Evolutionary conservation across 1,284 basidiomycete species (phyloP).

Genomic region (Marasmius sp.): DNA sequence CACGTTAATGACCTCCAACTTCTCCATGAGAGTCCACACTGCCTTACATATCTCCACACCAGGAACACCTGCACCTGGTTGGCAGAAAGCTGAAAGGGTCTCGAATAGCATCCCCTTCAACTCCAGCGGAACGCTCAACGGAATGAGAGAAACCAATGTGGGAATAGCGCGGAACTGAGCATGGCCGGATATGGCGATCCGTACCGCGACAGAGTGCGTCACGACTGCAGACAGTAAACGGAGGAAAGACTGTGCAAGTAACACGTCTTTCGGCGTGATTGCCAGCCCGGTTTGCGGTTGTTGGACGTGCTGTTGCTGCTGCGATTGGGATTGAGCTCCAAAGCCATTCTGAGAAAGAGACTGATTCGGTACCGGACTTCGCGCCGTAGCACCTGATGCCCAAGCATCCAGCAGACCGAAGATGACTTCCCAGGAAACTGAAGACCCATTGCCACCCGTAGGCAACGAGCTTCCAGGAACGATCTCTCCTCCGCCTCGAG

Average conservation of each 20-base stretch:
- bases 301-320: conserved; percentile 32
- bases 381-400: conserved; percentile 33
- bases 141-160: conserved; percentile 77
- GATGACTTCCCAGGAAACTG: conserved; percentile 46
- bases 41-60: conserved; percentile 81
- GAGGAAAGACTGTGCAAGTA: conserved; percentile 80
- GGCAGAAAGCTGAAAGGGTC: conserved; percentile 83
- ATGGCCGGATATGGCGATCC: conserved; percentile 78
- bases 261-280: conserved; percentile 75
- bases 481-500: conserved; percentile 62
- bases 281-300: conserved; percentile 45
- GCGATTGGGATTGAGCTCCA: conserved; percentile 21
- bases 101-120: conserved; percentile 88
- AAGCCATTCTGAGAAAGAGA: conserved; percentile 2
- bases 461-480: conserved; percentile 52
- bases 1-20: conserved; percentile 81
- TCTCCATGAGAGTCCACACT: conserved; percentile 84
- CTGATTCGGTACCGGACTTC: conserved; percentile 14
- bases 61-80: conserved; percentile 67
- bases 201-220: conserved; percentile 74
- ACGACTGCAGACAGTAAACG: conserved; percentile 82
- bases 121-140: conserved; percentile 83
- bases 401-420: conserved; percentile 47
- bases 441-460: conserved; percentile 33
- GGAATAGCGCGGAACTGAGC: conserved; percentile 79